Conservation (phyloP, 2,329 filamentous ascomycete genomes). For the Emmonsia crescens region DNA sequence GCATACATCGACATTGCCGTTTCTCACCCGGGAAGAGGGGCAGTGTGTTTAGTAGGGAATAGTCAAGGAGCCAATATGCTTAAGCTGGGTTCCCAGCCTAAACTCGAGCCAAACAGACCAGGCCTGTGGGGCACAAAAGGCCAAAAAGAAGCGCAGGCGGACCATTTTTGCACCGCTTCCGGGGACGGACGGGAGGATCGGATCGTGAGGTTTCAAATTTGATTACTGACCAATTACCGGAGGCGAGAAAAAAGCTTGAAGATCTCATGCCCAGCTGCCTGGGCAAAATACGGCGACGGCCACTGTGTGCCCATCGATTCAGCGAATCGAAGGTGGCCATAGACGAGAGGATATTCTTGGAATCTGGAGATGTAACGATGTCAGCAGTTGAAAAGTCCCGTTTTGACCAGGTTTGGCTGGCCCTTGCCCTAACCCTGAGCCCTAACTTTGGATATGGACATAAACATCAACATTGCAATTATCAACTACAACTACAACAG, state of each 20-base stretch:
- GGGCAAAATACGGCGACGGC: neutral
- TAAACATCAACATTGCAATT: no score
- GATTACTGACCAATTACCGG: neutral
- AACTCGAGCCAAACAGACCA: no score
- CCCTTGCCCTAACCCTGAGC: conserved; percentile 3
- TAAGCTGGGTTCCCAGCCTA: no score
- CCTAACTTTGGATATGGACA: neutral
- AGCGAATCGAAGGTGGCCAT: neutral
- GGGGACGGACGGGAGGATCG: neutral
- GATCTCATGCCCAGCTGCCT: neutral
- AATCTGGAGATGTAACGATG: neutral
- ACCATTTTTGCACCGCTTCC: neutral
- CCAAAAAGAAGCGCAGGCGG: neutral
- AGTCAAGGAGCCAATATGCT: no score
- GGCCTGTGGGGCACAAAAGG: neutral
- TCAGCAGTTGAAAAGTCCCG: neutral
- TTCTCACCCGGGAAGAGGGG: neutral
- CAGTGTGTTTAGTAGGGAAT: neutral
- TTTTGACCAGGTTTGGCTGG: neutral
- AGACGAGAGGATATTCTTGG: neutral
- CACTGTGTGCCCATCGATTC: neutral
- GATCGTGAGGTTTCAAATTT: neutral
- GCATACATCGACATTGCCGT: no score
- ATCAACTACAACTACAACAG: neutral
- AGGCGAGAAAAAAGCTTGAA: neutral